Evolutionary conservation across 371 early-diverging fungal genomes (phyloP).

Genomic region (Mucor ambiguus): DNA sequence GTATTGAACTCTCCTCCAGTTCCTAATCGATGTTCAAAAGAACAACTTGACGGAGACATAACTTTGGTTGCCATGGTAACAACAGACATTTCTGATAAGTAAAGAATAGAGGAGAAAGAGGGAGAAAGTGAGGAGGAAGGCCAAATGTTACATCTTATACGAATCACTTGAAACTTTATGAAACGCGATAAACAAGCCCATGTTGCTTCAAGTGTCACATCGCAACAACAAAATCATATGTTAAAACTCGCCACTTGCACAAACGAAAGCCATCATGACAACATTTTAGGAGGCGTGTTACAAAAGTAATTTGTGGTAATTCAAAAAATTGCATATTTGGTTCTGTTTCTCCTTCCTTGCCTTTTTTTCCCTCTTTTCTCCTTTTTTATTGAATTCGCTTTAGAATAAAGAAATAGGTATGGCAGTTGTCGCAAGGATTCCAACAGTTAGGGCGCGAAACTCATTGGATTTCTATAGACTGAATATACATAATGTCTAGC

Average conservation of each 20-base stretch:
- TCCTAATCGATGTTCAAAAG: not conserved
- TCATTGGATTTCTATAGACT: not conserved
- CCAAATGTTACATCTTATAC: not conserved
- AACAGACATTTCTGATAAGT: not conserved
- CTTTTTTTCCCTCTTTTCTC: not conserved
- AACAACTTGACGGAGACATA: not conserved
- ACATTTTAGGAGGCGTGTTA: not conserved
- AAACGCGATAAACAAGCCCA: conserved; percentile 13
- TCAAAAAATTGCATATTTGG: conserved; percentile 2
- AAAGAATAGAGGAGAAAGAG: not conserved
- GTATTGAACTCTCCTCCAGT: not conserved
- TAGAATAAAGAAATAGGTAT: not conserved
- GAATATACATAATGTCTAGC: conserved; percentile 16
- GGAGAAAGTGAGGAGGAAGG: not conserved
- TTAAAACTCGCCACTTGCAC: not conserved
- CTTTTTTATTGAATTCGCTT: not conserved
- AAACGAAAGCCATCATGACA: not conserved
- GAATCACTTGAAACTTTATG: conserved; percentile 7
- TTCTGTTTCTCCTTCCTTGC: conserved; percentile 1
- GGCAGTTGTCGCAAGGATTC: not conserved
- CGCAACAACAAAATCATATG: conserved; percentile 3
- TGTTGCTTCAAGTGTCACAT: conserved; percentile 8
- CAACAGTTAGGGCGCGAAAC: not conserved
- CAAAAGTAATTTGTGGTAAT: not conserved
- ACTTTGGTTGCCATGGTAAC: not conserved